Evolutionary conservation across 192 early-diverging fungal species (phyloP).

Genomic region (Coemansia sp.): DNA sequence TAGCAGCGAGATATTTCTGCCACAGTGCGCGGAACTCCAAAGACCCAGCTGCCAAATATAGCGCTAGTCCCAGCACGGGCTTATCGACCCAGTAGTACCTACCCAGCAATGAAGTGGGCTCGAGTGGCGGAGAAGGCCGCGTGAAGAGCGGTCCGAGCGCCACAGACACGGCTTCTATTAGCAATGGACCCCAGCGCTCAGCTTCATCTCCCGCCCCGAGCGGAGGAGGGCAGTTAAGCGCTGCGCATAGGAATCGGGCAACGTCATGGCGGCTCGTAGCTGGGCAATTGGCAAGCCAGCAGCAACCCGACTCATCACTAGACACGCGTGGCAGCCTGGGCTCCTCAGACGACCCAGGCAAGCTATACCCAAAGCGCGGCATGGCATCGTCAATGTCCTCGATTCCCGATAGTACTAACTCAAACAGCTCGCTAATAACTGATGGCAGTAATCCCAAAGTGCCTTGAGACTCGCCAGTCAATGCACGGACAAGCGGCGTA

Average conservation of each 20-base stretch:
- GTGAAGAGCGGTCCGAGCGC: conserved; percentile 1
- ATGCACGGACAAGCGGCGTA: conserved; percentile 10
- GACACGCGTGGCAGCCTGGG: conserved; percentile 34
- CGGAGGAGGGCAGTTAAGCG: background rate
- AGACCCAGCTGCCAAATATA: background rate
- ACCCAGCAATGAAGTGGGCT: background rate
- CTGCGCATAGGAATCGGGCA: conserved; percentile 18
- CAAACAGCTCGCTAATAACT: conserved; percentile 24
- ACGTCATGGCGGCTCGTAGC: conserved; percentile 5
- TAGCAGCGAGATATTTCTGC: background rate
- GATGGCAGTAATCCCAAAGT: background rate
- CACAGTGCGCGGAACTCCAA: background rate
- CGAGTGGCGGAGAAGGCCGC: background rate
- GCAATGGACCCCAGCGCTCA: conserved; percentile 5
- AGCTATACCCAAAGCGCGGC: conserved; percentile 15
- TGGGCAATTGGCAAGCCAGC: conserved; percentile 41
- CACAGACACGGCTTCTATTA: background rate
- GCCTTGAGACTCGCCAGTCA: background rate
- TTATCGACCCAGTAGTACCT: conserved; percentile 29
- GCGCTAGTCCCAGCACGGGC: conserved; percentile 10
- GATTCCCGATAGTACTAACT: conserved; percentile 38
- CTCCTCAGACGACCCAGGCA: background rate
- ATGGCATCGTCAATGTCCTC: conserved; percentile 40
- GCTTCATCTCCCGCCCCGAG: background rate
- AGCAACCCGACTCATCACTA: conserved; percentile 41